These are phyloP conservation scores for Nelumbo lutea DNA, from an alignment of 164 flowering plant species.

Conservation along the genomic window DNA sequence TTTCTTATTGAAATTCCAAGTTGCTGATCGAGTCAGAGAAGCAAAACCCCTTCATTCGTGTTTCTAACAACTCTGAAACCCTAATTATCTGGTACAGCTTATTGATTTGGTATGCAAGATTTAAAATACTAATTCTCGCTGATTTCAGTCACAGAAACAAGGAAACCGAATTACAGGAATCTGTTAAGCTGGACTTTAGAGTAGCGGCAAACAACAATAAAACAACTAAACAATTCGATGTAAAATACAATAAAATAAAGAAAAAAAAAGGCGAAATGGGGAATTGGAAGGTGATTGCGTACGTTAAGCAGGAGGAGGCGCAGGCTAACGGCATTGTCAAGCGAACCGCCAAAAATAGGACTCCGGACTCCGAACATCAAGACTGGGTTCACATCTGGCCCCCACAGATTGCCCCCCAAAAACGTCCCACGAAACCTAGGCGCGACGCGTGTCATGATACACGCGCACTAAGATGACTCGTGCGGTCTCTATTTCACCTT, in stretches of 20 bases:
- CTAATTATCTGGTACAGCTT: not conserved
- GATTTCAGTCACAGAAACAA: not conserved
- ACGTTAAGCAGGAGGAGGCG: slow-evolving; percentile 15
- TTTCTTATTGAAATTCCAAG: not conserved
- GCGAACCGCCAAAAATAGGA: not conserved
- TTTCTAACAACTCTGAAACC: not conserved
- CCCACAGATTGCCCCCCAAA: too few relatives aligned
- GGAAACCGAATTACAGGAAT: not conserved
- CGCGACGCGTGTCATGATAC: too few relatives aligned
- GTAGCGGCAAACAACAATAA: not conserved
- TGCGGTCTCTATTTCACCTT: too few relatives aligned
- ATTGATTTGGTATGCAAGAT: not conserved
- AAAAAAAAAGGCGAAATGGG: not conserved
- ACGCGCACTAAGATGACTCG: too few relatives aligned
- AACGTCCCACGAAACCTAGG: too few relatives aligned
- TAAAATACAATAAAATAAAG: too few relatives aligned
- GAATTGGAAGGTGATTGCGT: not conserved
- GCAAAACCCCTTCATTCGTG: not conserved
- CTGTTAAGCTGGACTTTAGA: not conserved
- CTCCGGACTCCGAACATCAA: too few relatives aligned
- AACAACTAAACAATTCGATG: not conserved
- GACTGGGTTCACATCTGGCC: too few relatives aligned
- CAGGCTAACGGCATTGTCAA: slow-evolving; percentile 13
- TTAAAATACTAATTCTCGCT: not conserved
- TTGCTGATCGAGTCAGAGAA: not conserved